Conservation (phyloP, 257 asterid genomes). For the Vinca minor region DNA sequence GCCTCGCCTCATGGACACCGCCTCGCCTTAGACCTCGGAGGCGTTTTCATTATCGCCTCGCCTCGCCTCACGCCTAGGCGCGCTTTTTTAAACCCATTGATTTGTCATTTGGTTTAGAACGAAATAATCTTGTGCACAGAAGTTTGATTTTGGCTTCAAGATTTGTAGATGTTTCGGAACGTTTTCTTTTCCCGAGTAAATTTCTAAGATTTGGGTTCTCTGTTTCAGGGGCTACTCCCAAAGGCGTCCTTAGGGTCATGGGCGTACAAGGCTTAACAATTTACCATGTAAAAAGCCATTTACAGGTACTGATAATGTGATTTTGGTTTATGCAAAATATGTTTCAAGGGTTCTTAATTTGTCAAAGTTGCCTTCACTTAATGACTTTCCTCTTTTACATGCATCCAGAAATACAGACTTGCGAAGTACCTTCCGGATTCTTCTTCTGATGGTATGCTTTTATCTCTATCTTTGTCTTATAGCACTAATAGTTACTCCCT, state of each 20-base stretch:
- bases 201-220: conserved; percentile 13
- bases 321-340: conserved; percentile 6
- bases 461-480: conserved; percentile 6
- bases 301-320: conserved; percentile 52
- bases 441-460: conserved; percentile 75
- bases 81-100: neutral
- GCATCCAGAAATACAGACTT: conserved; percentile 83
- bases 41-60: too few relatives aligned
- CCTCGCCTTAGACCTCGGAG: too few relatives aligned
- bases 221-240: conserved; percentile 93
- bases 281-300: conserved; percentile 97
- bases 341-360: conserved; percentile 1
- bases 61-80: too few relatives aligned
- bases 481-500: neutral
- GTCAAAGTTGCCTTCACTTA: conserved; percentile 12
- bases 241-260: conserved; percentile 97
- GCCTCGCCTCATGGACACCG: too few relatives aligned
- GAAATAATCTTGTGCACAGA: neutral
- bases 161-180: neutral
- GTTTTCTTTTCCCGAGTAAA: neutral
- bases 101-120: neutral
- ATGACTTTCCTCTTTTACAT: conserved; percentile 17
- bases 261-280: conserved; percentile 96
- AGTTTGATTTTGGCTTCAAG: neutral
- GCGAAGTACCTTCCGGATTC: conserved; percentile 98